Conservation (phyloP, 2,329 filamentous ascomycete genomes). For the Hypoxylon sp. region DNA sequence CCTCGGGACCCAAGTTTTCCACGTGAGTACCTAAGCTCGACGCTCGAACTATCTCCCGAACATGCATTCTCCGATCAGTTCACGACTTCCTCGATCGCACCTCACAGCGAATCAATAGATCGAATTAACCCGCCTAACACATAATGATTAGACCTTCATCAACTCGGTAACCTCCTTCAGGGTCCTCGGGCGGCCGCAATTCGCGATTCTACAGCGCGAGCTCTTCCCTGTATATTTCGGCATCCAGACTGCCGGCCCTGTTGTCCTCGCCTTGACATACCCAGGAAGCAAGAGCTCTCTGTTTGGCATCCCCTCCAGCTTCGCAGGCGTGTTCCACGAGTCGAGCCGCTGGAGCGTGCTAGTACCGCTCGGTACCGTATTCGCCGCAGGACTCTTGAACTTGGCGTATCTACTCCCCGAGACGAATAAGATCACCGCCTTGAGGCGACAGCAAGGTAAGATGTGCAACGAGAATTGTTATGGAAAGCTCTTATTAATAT, state of each 20-base stretch:
- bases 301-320: slow-evolving; percentile 60
- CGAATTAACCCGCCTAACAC: slow-evolving; percentile 24
- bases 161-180: slow-evolving; percentile 82
- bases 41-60: slow-evolving; percentile 1
- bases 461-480: slow-evolving; percentile 19
- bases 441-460: slow-evolving; percentile 84
- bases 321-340: slow-evolving; percentile 71
- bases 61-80: background rate
- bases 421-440: slow-evolving; percentile 80
- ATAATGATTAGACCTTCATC: slow-evolving; percentile 76
- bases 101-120: background rate
- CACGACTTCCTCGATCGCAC: slow-evolving; percentile 15
- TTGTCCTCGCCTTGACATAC: slow-evolving; percentile 83
- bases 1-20: slow-evolving; percentile 88
- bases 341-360: slow-evolving; percentile 76
- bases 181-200: slow-evolving; percentile 82
- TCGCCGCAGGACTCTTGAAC: slow-evolving; percentile 80
- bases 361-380: slow-evolving; percentile 77
- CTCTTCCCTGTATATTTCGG: slow-evolving; percentile 92
- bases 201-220: slow-evolving; percentile 83
- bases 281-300: slow-evolving; percentile 68
- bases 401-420: slow-evolving; percentile 79
- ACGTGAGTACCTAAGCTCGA: slow-evolving; percentile 65
- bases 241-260: slow-evolving; percentile 82
- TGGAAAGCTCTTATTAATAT: slow-evolving; percentile 38